Base-by-base conservation (phyloP, 768 basidiomycete species). In the Cubamyces lactineus region DNA sequence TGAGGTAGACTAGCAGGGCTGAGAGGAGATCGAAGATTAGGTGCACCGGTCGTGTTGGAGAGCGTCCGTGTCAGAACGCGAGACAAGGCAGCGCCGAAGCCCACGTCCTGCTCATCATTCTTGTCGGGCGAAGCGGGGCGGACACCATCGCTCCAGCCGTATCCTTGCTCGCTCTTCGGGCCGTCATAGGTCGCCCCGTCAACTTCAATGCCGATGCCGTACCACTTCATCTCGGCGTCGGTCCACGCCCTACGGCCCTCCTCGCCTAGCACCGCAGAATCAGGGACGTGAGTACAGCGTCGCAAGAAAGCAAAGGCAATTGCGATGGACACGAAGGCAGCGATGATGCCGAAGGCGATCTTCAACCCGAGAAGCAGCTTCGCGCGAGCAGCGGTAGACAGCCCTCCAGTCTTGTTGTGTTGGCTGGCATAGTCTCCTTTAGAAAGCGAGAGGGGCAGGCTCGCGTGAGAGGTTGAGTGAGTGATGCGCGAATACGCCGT, bases 381-480 rank as follows among this genome's bases (percentile, higher is more conserved):
- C 52, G 73, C 73, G 59, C 80, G 86, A 2, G 82, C 78, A 15
- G 77, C 71, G 5, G 75, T 72, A 15, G 81, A 80, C 5, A 80
- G 71, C 0, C 75, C 48, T n/a, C 72, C 71, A 3, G 63, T 30
- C 39, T 62, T 51, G 24, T 72, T 66, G 38, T 71, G 67, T 40
- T 79, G 76, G 63, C 82, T 76, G 23, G 73, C 73, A 65, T 75
- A 73, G 60, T 77, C 72, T 47, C 71, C 57, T 38, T 77, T 65
- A 45, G 80, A 71, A 58, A 86, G 71, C 56, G 80, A 76, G 30
- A 92, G 76, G 1, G 79, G 72, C 17, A 91, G 77, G 57, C 66
- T 81, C 1, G 87, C 79, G 67, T 90, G 88, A 19, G 89, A 92
- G 1, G 84, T 89, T 16, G 89, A 87, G 66, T 86, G 89, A 2